These are phyloP conservation scores for Microbotryum intermedium DNA, from an alignment of 1,284 basidiomycete species.

Conservation along the genomic window DNA sequence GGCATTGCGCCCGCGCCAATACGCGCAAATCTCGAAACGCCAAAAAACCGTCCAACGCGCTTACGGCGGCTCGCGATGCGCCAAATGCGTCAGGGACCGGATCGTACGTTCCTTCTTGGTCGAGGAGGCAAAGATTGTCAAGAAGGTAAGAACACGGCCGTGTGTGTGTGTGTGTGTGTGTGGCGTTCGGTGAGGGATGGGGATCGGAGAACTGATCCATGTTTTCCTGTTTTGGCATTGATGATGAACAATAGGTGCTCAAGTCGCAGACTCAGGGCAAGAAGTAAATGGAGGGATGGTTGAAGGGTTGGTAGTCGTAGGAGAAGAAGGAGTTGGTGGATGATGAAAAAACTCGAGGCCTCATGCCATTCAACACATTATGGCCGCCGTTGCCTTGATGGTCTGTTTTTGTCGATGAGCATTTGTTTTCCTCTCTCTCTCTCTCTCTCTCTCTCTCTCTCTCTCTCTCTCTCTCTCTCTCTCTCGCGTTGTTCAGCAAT, in stretches of 20 bases:
- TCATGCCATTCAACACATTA: background rate
- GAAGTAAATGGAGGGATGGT: constrained; percentile 17
- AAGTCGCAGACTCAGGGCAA: constrained; percentile 25
- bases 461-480: too few species aligned
- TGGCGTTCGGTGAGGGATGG: background rate
- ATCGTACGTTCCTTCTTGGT: constrained; percentile 98
- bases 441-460: too few species aligned
- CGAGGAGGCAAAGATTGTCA: constrained; percentile 99
- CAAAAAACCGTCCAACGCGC: constrained; percentile 88
- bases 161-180: background rate
- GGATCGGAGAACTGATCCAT: background rate
- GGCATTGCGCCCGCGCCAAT: constrained; percentile 78
- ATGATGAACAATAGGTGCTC: constrained; percentile 27
- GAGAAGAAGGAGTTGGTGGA: background rate
- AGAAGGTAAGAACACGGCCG: constrained; percentile 83
- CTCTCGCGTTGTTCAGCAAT: too few species aligned
- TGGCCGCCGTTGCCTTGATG: background rate
- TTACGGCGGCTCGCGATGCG: constrained; percentile 92
- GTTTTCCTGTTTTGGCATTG: background rate
- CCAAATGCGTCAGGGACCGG: constrained; percentile 83
- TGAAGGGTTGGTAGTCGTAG: background rate
- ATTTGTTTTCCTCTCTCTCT: background rate
- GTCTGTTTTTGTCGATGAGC: background rate
- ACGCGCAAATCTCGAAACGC: constrained; percentile 88
- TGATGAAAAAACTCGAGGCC: background rate